A percentile compares a stretch with the other conserved stretches of the same genome.
Evolutionary conservation across 1,284 basidiomycete species (phyloP).

Genomic region (Puccinia polysora): DNA sequence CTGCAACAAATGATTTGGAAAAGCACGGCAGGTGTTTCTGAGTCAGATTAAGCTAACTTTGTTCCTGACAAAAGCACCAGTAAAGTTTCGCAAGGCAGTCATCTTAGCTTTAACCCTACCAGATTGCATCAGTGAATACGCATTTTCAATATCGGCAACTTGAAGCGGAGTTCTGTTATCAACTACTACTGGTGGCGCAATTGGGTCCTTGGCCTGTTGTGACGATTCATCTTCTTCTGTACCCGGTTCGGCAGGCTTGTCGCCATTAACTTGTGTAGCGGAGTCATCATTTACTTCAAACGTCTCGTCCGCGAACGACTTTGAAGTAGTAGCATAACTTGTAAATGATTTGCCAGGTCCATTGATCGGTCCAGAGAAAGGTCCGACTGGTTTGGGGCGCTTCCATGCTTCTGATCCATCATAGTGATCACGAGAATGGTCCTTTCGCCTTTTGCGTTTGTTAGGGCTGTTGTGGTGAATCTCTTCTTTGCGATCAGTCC

Average conservation of each 20-base stretch:
- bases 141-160: constrained; percentile 38
- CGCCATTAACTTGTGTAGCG: background rate
- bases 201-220: background rate
- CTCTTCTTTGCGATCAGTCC: background rate
- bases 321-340: background rate
- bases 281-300: constrained; percentile 28
- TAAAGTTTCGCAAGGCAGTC: constrained; percentile 40
- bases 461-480: constrained; percentile 12
- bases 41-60: constrained; percentile 43
- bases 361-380: constrained; percentile 37
- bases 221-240: background rate
- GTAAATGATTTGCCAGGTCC: background rate
- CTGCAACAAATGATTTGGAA: too few species aligned
- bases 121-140: constrained; percentile 41
- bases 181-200: background rate
- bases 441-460: constrained; percentile 25
- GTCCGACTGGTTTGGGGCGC: constrained; percentile 35
- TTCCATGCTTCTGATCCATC: constrained; percentile 43
- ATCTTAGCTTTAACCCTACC: constrained; percentile 41
- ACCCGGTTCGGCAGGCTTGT: constrained; percentile 6
- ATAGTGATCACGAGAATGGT: constrained; percentile 30
- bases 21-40: too few species aligned
- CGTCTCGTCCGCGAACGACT: constrained; percentile 18
- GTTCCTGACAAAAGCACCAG: constrained; percentile 34
- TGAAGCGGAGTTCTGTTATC: constrained; percentile 23